These are phyloP conservation scores for Sanghuangporus baumii DNA, from an alignment of 1,284 basidiomycete species.

Conservation along the genomic window DNA sequence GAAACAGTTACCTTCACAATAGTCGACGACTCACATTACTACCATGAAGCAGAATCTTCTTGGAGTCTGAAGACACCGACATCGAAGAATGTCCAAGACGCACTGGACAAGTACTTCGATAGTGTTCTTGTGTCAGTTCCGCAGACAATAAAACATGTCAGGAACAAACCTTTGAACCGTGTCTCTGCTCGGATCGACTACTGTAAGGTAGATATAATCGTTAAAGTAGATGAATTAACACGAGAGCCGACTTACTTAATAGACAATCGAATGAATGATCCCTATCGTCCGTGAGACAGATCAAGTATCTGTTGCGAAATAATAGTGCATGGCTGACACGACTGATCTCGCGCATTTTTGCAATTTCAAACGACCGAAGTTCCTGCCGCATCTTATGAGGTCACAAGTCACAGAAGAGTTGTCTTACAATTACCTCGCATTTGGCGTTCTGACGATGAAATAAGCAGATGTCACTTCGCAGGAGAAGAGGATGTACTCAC, in stretches of 20 bases:
- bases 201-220: not conserved
- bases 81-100: not conserved
- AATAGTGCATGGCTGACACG: not conserved
- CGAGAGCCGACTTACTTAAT: not conserved
- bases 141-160: not conserved
- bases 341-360: not conserved
- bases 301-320: not conserved
- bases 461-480: not conserved
- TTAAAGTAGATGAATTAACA: not conserved
- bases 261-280: not conserved
- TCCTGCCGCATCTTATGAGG: not conserved
- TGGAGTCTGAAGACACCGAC: not conserved
- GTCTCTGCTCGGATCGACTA: not conserved
- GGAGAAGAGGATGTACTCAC: not conserved
- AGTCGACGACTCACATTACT: not conserved
- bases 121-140: not conserved
- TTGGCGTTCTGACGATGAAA: not conserved
- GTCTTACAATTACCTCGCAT: not conserved
- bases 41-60: not conserved
- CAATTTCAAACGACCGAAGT: not conserved
- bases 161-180: not conserved
- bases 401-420: not conserved
- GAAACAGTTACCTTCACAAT: not conserved
- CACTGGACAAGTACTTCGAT: not conserved
- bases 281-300: not conserved